Conservation (phyloP, 75 land plant genomes). For the Sequoia sempervirens region DNA sequence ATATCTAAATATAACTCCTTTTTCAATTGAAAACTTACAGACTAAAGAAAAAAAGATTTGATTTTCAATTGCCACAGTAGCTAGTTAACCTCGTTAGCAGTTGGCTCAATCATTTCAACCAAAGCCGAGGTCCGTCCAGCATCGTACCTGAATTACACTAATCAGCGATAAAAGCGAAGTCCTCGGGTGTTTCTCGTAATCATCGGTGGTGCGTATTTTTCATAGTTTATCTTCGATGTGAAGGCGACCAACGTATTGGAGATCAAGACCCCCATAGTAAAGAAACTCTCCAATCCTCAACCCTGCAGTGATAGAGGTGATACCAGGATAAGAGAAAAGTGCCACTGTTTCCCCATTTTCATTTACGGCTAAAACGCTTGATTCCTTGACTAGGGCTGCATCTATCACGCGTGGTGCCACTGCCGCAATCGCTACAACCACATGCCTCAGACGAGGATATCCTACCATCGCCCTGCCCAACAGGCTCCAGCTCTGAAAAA, state of each 20-base stretch:
- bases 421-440: slow-evolving; percentile 8
- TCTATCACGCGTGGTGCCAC: neutral
- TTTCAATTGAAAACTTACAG: too few relatives aligned
- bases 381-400: neutral
- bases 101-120: too few relatives aligned
- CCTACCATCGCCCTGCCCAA: neutral
- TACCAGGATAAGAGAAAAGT: slow-evolving; percentile 29
- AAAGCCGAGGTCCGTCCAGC: too few relatives aligned
- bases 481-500: neutral
- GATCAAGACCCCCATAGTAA: neutral
- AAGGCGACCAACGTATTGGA: neutral
- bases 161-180: too few relatives aligned
- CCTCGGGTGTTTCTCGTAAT: too few relatives aligned
- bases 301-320: slow-evolving; percentile 25
- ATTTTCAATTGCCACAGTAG: too few relatives aligned
- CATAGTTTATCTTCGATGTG: neutral
- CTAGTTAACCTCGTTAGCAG: too few relatives aligned
- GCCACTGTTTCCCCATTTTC: slow-evolving; percentile 41
- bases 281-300: slow-evolving; percentile 47
- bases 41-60: too few relatives aligned
- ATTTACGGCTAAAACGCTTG: slow-evolving; percentile 38
- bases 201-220: too few relatives aligned
- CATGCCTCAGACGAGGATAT: slow-evolving; percentile 34
- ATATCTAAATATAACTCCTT: too few relatives aligned
- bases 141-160: too few relatives aligned